A percentile compares a stretch with the other conserved stretches of the same genome.
phyloP scores from a whole-genome alignment of 2,329 filamentous ascomycete genomes.

The Fusarium piperis region DNA sequence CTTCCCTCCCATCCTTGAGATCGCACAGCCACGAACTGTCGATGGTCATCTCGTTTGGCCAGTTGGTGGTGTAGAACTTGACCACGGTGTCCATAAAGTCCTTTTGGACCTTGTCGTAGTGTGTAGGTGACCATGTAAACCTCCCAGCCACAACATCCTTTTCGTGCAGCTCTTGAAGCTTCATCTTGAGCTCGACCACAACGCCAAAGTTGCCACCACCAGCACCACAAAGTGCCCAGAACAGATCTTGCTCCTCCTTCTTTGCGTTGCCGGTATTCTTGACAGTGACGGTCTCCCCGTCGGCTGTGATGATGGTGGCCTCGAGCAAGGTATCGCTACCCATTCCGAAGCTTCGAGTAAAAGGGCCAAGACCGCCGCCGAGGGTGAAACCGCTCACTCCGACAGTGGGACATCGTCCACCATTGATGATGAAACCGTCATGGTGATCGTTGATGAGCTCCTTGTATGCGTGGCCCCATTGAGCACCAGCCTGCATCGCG shows the following conservation, averaged over 20 bases:
- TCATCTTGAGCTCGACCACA: conserved; percentile 45
- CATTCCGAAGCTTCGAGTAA: conserved; percentile 42
- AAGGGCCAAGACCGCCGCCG: conserved; percentile 48
- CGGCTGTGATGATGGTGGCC: conserved; percentile 5
- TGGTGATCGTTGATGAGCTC: conserved; percentile 35
- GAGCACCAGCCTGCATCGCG: conserved; percentile 40
- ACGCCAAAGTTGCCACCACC: conserved; percentile 55
- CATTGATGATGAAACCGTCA: conserved; percentile 41
- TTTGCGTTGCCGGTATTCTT: conserved; percentile 25
- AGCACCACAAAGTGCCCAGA: conserved; percentile 53
- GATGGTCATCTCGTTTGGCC: conserved; percentile 44
- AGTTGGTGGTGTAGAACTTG: conserved; percentile 38
- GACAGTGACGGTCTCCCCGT: background rate
- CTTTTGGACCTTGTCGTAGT: background rate
- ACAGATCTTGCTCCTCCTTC: conserved; percentile 36
- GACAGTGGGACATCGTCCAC: conserved; percentile 48
- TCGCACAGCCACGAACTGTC: conserved; percentile 35
- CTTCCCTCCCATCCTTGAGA: background rate
- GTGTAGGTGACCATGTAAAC: conserved; percentile 33
- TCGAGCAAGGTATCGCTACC: conserved; percentile 18
- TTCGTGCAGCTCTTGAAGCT: conserved; percentile 24
- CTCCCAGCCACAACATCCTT: conserved; percentile 37
- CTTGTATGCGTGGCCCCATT: conserved; percentile 48
- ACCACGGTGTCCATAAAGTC: conserved; percentile 35
- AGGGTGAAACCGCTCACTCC: conserved; percentile 52